These are phyloP conservation scores for Rosa hybrid DNA, from an alignment of 331 rosid species.

Conservation along the genomic window DNA sequence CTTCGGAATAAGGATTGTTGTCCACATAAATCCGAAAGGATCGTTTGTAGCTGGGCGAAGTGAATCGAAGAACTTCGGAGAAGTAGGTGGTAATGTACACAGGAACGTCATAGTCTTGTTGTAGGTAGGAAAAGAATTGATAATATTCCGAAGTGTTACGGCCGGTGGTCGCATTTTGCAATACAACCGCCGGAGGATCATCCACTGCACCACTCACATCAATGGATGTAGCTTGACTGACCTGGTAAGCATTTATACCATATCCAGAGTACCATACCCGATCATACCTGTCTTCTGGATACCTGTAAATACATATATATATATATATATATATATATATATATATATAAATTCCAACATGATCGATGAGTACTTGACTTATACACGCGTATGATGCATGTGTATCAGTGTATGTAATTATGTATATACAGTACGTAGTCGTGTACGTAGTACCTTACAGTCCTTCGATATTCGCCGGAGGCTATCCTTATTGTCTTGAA, in stretches of 20 bases:
- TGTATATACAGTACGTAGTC: too few relatives aligned
- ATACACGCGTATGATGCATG: too few relatives aligned
- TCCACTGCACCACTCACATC: slow-evolving; percentile 33
- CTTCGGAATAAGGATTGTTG: slow-evolving; percentile 23
- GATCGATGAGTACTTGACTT: too few relatives aligned
- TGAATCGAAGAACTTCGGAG: slow-evolving; percentile 29
- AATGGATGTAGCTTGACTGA: too few relatives aligned
- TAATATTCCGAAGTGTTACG: neutral
- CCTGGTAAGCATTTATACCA: too few relatives aligned
- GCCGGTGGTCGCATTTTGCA: slow-evolving; percentile 32
- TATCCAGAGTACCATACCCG: slow-evolving; percentile 3
- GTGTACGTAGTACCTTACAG: neutral
- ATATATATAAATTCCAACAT: too few relatives aligned
- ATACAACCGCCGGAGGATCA: slow-evolving; percentile 30
- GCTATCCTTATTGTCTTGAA: slow-evolving; percentile 27
- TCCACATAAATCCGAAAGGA: slow-evolving; percentile 40
- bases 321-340: too few relatives aligned
- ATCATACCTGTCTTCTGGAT: slow-evolving; percentile 26
- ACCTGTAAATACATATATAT: slow-evolving; percentile 22
- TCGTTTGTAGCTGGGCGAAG: slow-evolving; percentile 23
- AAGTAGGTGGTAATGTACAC: slow-evolving; percentile 41
- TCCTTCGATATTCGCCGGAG: slow-evolving; percentile 20
- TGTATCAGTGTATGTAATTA: too few relatives aligned
- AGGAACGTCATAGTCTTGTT: neutral
- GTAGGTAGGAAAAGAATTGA: neutral